Evolutionary conservation across 768 basidiomycete species (phyloP), one percentile per base, ranked within the genome.

Genomic region (Suillus occidentalis): DNA sequence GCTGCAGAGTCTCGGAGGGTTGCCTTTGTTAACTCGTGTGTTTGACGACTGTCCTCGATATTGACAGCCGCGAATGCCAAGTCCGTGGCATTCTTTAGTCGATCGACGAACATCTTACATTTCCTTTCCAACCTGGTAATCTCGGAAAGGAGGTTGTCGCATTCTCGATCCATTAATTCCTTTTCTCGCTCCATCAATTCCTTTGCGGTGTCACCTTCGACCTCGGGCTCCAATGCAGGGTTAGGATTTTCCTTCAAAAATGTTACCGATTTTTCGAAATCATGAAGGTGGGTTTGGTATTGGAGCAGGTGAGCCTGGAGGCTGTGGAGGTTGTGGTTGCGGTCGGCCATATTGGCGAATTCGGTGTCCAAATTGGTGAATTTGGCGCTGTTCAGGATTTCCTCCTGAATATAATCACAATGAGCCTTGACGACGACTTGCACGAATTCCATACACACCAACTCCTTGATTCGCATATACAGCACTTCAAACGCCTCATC

Each of bases 1-100:
- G 76, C 76, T 4, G 77, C 67, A 71, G 83, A 84, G 66, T 81
- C 82, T 58, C 74, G 71, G 45, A 82, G 67, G 6, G 82, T 73
- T 13, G 80, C 79, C 69, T 77, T 75, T 6, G 87, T 87, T 28
- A 52, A 52, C 16, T 0, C 4, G 25, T 82, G 75, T 82, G 86
- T 87, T 28, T 76, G 79, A 66, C 72, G 78, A 70, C 83, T 87
- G 67, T 89, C 87, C n/a, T 76, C 77, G 25, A 87, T 85, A 67
- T 85, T 87, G 47, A 88, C 84, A 16, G 79, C 83, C 62, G 84
- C 84, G 70, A 87, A 89, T 2, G 85, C 87, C 70, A 78, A 64
- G 1, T 64, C 63, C 66, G 71, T 78, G 12, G 75, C 78, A 40
- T 78, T 78, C n/a, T 67, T 67, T 25, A 78, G 59, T 10, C 77